A percentile compares a stretch with the other conserved stretches of the same genome.
These are phyloP conservation scores for Colletotrichum melonis DNA, from an alignment of 2,329 filamentous ascomycete genomes.

Conservation along the genomic window DNA sequence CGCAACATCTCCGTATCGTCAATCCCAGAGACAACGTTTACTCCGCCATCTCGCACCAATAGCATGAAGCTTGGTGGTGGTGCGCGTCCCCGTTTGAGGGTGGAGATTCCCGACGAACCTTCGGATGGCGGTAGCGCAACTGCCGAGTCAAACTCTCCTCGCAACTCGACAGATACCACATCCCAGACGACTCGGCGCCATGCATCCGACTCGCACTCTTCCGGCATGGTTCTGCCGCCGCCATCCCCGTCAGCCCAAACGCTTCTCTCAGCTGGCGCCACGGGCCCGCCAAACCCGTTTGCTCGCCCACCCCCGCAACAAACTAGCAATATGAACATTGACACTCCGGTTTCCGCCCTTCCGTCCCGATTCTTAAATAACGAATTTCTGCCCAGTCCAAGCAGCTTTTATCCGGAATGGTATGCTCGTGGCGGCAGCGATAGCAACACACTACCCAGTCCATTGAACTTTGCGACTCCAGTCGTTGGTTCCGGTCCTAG, in stretches of 20 bases:
- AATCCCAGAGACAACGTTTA: slow-evolving; percentile 72
- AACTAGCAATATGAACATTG: slow-evolving; percentile 60
- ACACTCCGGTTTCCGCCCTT: slow-evolving; percentile 89
- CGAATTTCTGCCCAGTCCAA: slow-evolving; percentile 89
- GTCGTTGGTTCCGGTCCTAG: slow-evolving; percentile 71
- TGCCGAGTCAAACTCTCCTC: slow-evolving; percentile 75
- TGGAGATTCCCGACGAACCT: slow-evolving; percentile 93
- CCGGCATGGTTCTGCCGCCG: slow-evolving; percentile 83
- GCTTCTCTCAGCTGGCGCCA: slow-evolving; percentile 89
- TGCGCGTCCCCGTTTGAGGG: slow-evolving; percentile 85
- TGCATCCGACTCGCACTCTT: slow-evolving; percentile 65
- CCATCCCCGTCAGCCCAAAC: slow-evolving; percentile 91
- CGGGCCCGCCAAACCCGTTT: slow-evolving; percentile 94
- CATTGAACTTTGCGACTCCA: slow-evolving; percentile 92
- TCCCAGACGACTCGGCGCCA: slow-evolving; percentile 64
- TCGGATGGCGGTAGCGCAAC: slow-evolving; percentile 82
- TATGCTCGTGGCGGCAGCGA: slow-evolving; percentile 76
- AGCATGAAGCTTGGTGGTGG: slow-evolving; percentile 75
- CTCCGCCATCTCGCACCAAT: slow-evolving; percentile 81
- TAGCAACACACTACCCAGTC: slow-evolving; percentile 90
- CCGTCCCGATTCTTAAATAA: slow-evolving; percentile 91
- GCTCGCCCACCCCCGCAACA: slow-evolving; percentile 85
- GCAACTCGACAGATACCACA: slow-evolving; percentile 68
- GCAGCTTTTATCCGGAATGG: slow-evolving; percentile 94
- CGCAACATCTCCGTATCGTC: slow-evolving; percentile 68